Percentiles rank a stretch among this genome's conserved stretches.
Evolutionary conservation across 2,329 filamentous ascomycete species (phyloP).

Genomic region (Fusarium pseudograminearum): DNA sequence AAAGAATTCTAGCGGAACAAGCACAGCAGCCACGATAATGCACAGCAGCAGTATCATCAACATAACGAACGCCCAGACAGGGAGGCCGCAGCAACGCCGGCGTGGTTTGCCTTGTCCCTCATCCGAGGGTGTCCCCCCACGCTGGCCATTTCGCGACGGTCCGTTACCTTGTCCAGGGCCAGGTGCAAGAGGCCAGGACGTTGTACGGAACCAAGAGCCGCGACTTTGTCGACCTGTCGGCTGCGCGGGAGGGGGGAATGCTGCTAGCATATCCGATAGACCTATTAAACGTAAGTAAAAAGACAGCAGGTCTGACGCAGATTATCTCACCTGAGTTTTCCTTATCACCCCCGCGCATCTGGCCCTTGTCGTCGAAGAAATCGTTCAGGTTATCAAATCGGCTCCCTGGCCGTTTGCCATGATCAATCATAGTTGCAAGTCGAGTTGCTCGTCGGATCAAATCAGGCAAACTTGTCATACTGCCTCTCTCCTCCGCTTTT

Average conservation of each 20-base stretch:
- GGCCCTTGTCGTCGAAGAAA: conserved; percentile 61
- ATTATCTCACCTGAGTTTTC: conserved; percentile 53
- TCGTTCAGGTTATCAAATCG: conserved; percentile 66
- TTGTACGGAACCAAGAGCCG: conserved; percentile 58
- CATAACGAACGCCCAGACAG: conserved; percentile 80
- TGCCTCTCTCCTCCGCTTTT: conserved; percentile 85
- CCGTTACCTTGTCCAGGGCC: conserved; percentile 36
- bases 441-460: conserved; percentile 89
- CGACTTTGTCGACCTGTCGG: conserved; percentile 60
- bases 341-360: conserved; percentile 55
- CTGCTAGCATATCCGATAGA: conserved; percentile 73
- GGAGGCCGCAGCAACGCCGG: conserved; percentile 85
- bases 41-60: conserved; percentile 73
- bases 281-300: conserved; percentile 63
- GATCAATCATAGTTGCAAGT: conserved; percentile 88
- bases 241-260: conserved; percentile 71
- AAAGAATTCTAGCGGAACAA: conserved; percentile 78
- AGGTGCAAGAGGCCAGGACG: conserved; percentile 63
- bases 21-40: conserved; percentile 82
- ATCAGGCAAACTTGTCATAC: conserved; percentile 91
- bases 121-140: conserved; percentile 41
- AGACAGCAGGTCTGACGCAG: conserved; percentile 46
- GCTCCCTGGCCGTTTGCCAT: conserved; percentile 75
- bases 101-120: conserved; percentile 52
- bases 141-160: conserved; percentile 40